phyloP scores from a whole-genome alignment of 2,329 filamentous ascomycete genomes.

The Colletotrichum tropicale region DNA sequence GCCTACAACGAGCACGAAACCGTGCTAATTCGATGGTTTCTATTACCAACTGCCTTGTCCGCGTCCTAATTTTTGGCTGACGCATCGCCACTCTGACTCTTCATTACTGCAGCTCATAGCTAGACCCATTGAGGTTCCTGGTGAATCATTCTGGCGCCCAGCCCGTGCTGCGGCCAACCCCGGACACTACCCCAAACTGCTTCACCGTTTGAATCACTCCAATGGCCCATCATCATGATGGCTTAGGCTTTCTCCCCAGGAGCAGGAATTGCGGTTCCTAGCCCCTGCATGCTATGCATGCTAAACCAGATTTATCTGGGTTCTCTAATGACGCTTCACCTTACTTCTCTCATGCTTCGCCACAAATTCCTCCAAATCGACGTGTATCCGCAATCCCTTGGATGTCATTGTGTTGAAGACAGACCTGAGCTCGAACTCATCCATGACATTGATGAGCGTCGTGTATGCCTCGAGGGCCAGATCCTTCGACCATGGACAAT shows the following conservation, averaged over 20 bases:
- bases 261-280: not conserved
- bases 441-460: constrained; percentile 47
- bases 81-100: constrained; percentile 15
- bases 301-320: not conserved
- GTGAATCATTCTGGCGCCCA: not conserved
- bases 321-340: not conserved
- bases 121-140: not conserved
- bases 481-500: constrained; percentile 55
- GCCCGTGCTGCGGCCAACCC: not conserved
- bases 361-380: constrained; percentile 56
- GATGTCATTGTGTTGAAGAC: constrained; percentile 51
- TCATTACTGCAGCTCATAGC: not conserved
- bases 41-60: not conserved
- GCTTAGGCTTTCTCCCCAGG: not conserved
- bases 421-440: constrained; percentile 51
- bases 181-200: not conserved
- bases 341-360: constrained; percentile 33
- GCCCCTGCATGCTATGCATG: not conserved
- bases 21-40: not conserved
- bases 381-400: constrained; percentile 55
- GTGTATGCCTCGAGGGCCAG: constrained; percentile 57
- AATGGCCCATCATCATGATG: not conserved
- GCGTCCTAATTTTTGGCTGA: not conserved
- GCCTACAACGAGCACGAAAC: not conserved
- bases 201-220: not conserved